Conservation (phyloP, 169 alveolate species). For the Babesia ovis region DNA sequence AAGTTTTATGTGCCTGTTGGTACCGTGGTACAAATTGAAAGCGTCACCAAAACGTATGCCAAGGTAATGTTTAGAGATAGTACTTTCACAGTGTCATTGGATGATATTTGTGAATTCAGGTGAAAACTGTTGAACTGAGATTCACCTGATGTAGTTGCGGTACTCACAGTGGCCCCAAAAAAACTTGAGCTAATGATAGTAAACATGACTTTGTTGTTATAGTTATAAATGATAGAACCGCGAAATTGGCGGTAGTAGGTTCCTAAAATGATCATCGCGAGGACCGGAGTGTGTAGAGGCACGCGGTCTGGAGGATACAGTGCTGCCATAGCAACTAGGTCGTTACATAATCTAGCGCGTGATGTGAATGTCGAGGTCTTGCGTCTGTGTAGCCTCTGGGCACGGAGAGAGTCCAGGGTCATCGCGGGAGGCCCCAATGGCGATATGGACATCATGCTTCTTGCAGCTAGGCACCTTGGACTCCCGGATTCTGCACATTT, state of each 20-base stretch:
- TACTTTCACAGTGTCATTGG: conserved; percentile 35
- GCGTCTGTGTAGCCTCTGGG: conserved; percentile 36
- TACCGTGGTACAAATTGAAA: conserved; percentile 28
- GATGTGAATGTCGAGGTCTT: neutral
- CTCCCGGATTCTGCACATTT: conserved; percentile 30
- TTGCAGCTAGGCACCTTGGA: conserved; percentile 66
- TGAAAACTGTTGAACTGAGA: neutral
- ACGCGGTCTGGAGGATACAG: conserved; percentile 6
- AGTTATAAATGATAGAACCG: too few species aligned
- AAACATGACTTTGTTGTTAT: too few species aligned
- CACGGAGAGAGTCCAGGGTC: conserved; percentile 27
- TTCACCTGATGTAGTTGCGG: too few species aligned
- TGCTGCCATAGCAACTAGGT: neutral
- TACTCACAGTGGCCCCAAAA: neutral
- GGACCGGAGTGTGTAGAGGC: conserved; percentile 28
- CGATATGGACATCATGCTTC: conserved; percentile 16
- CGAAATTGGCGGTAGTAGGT: neutral
- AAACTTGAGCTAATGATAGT: too few species aligned
- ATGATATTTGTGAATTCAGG: conserved; percentile 46
- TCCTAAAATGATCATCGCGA: conserved; percentile 7
- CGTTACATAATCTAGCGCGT: neutral
- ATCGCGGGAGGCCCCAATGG: neutral
- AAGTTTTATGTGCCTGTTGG: conserved; percentile 41
- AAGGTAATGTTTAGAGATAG: conserved; percentile 19
- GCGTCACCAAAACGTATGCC: conserved; percentile 23